These are phyloP conservation scores for Fonsecaea pedrosoi DNA, from an alignment of 2,329 filamentous ascomycete genomes.

Conservation along the genomic window DNA sequence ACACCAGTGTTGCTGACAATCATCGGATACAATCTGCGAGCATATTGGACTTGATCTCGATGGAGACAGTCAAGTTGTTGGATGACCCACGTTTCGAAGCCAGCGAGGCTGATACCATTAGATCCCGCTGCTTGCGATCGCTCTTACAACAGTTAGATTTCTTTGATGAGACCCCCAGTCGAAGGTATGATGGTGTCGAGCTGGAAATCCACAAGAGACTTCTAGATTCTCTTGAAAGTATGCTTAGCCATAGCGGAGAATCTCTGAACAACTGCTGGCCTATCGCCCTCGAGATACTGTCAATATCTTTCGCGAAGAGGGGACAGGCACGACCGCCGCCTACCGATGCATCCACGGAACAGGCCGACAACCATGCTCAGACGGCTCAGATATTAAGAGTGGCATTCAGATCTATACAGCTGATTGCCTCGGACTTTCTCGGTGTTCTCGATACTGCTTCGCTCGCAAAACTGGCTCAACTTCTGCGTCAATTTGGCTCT, in stretches of 20 bases:
- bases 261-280: constrained; percentile 71
- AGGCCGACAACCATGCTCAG: constrained; percentile 25
- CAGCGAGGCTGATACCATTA: constrained; percentile 31
- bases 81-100: constrained; percentile 44
- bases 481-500: constrained; percentile 84
- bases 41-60: constrained; percentile 59
- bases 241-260: constrained; percentile 89
- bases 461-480: constrained; percentile 80
- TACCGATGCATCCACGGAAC: constrained; percentile 44
- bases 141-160: constrained; percentile 33
- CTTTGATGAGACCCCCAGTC: constrained; percentile 11
- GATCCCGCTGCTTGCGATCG: constrained; percentile 31
- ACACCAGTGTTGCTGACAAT: constrained; percentile 47
- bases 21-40: constrained; percentile 64
- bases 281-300: constrained; percentile 85
- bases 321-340: constrained; percentile 8
- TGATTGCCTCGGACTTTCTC: constrained; percentile 94
- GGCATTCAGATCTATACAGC: constrained; percentile 85
- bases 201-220: constrained; percentile 73
- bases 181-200: constrained; percentile 22
- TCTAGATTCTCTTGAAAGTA: constrained; percentile 78
- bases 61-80: constrained; percentile 52
- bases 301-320: constrained; percentile 65
- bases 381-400: constrained; percentile 71
- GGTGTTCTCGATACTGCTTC: constrained; percentile 73